Percentiles rank a stretch among this genome's conserved stretches.
phyloP scores from a whole-genome alignment of 495 filamentous ascomycete genomes.

The Xylaria nigripes region DNA sequence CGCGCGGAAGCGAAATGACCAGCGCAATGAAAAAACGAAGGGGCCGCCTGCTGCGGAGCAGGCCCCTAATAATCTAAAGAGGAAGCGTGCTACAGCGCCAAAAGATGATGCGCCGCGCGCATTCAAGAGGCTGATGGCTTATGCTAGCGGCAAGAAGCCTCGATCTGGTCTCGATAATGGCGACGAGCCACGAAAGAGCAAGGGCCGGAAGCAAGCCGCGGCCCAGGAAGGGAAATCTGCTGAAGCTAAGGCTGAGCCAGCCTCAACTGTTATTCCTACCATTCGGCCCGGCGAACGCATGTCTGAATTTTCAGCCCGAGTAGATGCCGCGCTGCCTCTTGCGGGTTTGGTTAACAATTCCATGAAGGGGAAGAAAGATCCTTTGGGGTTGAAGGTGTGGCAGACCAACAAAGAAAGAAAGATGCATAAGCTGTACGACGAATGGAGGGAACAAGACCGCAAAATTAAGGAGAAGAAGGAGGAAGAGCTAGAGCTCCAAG shows the following conservation, averaged over 20 bases:
- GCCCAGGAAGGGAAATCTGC: neutral
- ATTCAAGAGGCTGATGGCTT: slow-evolving; percentile 74
- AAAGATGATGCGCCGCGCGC: slow-evolving; percentile 78
- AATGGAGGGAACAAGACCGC: slow-evolving; percentile 64
- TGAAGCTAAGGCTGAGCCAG: slow-evolving; percentile 9
- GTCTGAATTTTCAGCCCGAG: slow-evolving; percentile 72
- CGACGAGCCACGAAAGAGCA: slow-evolving; percentile 37
- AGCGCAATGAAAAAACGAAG: slow-evolving; percentile 20
- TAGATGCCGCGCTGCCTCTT: slow-evolving; percentile 78
- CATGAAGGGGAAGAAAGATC: slow-evolving; percentile 39
- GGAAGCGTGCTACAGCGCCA: slow-evolving; percentile 38
- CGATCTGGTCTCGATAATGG: slow-evolving; percentile 65
- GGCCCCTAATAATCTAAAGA: slow-evolving; percentile 34
- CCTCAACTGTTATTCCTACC: slow-evolving; percentile 39
- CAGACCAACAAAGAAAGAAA: slow-evolving; percentile 73
- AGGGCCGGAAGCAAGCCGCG: slow-evolving; percentile 34
- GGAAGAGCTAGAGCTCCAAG: slow-evolving; percentile 53
- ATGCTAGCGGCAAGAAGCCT: slow-evolving; percentile 47
- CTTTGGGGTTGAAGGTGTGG: slow-evolving; percentile 47
- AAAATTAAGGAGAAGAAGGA: slow-evolving; percentile 50
- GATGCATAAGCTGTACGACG: slow-evolving; percentile 68
- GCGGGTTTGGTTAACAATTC: slow-evolving; percentile 50
- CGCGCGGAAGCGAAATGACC: slow-evolving; percentile 22
- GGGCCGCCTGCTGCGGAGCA: slow-evolving; percentile 21
- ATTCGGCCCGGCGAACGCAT: slow-evolving; percentile 78